Percentiles rank a stretch among this genome's conserved stretches.
Evolutionary conservation across 352 stramenopile genomes (phyloP).

Genomic region (Pythium aquatile): DNA sequence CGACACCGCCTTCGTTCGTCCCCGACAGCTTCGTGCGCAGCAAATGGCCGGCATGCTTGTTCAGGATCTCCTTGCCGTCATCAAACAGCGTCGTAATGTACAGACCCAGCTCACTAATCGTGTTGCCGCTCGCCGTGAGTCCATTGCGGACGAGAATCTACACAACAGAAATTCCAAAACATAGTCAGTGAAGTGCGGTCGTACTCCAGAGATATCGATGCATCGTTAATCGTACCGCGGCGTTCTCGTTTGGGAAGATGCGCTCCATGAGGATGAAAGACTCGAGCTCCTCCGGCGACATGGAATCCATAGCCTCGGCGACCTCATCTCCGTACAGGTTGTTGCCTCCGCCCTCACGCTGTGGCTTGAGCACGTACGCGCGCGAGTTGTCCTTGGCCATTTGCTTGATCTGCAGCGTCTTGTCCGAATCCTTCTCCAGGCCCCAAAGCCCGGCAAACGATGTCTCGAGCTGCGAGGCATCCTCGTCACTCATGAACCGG

Average conservation of each 20-base stretch:
- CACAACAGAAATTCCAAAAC: neutral
- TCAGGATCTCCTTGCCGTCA: conserved; percentile 84
- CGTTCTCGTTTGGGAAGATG: conserved; percentile 90
- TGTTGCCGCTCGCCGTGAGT: conserved; percentile 67
- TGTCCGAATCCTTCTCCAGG: conserved; percentile 83
- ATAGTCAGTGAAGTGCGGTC: neutral
- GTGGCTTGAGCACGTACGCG: conserved; percentile 96
- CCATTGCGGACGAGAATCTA: conserved; percentile 80
- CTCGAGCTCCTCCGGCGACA: conserved; percentile 72
- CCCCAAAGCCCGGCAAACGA: conserved; percentile 96
- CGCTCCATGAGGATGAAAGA: conserved; percentile 97
- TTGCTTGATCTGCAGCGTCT: conserved; percentile 68
- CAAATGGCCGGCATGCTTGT: conserved; percentile 94
- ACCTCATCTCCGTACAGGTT: conserved; percentile 97
- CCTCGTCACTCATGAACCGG: conserved; percentile 82
- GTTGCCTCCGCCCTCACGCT: conserved; percentile 98
- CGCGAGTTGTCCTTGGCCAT: conserved; percentile 60
- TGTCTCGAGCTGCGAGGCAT: conserved; percentile 70
- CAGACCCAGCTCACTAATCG: conserved; percentile 95
- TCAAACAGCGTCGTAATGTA: conserved; percentile 90
- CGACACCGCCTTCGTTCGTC: conserved; percentile 97
- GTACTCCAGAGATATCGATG: too few relatives aligned
- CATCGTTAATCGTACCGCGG: conserved; percentile 36
- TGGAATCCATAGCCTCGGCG: conserved; percentile 73
- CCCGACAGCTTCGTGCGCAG: conserved; percentile 94